Base-by-base conservation (phyloP, 306 rosid genomes). In the Luffa acutangula region DNA sequence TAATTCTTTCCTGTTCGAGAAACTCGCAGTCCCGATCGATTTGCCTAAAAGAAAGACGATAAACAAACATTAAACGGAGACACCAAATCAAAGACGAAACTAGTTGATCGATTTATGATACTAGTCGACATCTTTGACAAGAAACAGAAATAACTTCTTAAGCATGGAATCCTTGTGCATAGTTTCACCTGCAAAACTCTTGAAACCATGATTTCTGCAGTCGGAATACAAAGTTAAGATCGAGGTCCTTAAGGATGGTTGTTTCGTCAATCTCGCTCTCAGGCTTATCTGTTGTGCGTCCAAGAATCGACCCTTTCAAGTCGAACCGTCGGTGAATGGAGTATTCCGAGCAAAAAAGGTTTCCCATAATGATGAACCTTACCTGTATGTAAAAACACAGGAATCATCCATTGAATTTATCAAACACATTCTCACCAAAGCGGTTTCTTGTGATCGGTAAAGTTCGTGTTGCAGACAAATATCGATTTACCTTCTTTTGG, bases 291-390 rank as follows among this genome's bases (percentile, higher is more conserved):
- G 93, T 88, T 3, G 83, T 84, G 53, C 97, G 94, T n/a, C 98
- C 98, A 58, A 92, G 91, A 59, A 94, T 91, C 54, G 97, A 92
- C 18, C 98, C 98, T 76, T 94, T 94, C 89, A 94, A 85, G 85
- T 94, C 97, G 45, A 85, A 94, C 77, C 96, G 92, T 76, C 92
- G 88, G 76, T 94, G 97, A 73, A 92, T 92, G 75, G 84, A 59
- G 51, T 86, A 87, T 46, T 85, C 87, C 5, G 97, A 84, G 80
- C 97, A 58, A 20, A 94, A 89, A 34, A 94, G 92, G 80, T 94
- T 94, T 36, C 98, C 97, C 96, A 94, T 94, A 54, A 94, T 94
- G 81, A 92, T 92, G 86, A 94, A 94, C 25, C 96, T 90, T 78
- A 94, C 98, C 98, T 94, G 69, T 37, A 48, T 75, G 52, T 34